Evolutionary conservation across 164 flowering plant species (phyloP).

Genomic region (Tetrastigma voinierianum): DNA sequence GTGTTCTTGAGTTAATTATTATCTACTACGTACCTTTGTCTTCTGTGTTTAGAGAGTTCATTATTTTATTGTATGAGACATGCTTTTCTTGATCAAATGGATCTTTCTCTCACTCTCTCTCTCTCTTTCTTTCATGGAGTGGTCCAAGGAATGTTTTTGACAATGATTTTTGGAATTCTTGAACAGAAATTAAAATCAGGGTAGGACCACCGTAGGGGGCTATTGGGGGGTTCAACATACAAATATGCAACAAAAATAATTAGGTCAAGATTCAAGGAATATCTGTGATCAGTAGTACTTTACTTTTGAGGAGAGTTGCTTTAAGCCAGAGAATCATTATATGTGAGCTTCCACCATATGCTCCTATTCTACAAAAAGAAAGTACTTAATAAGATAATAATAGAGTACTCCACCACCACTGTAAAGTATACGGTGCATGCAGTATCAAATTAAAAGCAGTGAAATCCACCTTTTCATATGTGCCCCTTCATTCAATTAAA

Average conservation of each 20-base stretch:
- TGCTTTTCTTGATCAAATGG: slow-evolving; percentile 25
- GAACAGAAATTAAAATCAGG: slow-evolving; percentile 9
- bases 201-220: slow-evolving; percentile 14
- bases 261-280: slow-evolving; percentile 24
- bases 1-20: slow-evolving; percentile 10
- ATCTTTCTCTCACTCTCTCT: slow-evolving; percentile 11
- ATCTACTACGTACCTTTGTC: slow-evolving; percentile 17
- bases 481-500: background rate
- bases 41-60: slow-evolving; percentile 23
- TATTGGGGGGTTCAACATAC: slow-evolving; percentile 12
- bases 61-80: slow-evolving; percentile 17
- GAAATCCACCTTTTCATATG: background rate
- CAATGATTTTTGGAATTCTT: slow-evolving; percentile 14
- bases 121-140: slow-evolving; percentile 17
- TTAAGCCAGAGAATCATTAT: slow-evolving; percentile 2
- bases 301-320: slow-evolving; percentile 1
- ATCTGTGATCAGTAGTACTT: slow-evolving; percentile 8
- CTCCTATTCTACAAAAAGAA: slow-evolving; percentile 16
- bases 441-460: background rate
- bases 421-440: background rate
- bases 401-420: background rate
- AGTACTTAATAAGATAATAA: background rate
- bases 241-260: slow-evolving; percentile 17
- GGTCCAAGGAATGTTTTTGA: slow-evolving; percentile 31
- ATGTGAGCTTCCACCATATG: background rate